Evolutionary conservation across 2,329 filamentous ascomycete genomes (phyloP).

Genomic region (Neocucurbitaria cava): DNA sequence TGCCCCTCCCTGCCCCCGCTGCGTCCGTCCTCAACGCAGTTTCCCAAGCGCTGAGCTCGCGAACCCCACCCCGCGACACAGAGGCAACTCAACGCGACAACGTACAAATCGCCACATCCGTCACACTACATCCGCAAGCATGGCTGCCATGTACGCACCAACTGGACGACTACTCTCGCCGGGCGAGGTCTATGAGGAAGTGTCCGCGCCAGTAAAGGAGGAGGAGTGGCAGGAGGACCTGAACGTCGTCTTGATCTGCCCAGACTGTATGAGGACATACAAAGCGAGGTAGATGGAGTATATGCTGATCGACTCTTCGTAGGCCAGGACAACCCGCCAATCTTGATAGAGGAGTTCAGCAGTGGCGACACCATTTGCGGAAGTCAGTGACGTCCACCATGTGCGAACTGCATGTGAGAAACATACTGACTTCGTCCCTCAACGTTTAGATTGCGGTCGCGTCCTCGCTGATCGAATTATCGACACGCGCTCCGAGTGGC

Average conservation of each 20-base stretch:
- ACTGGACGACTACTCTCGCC: conserved; percentile 51
- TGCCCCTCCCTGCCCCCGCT: conserved; percentile 20
- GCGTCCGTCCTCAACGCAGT: conserved; percentile 18
- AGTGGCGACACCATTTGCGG: conserved; percentile 92
- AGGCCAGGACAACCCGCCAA: conserved; percentile 89
- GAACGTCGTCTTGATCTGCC: conserved; percentile 83
- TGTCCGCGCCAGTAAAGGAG: conserved; percentile 37
- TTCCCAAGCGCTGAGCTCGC: conserved; percentile 16
- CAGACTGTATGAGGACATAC: too few relatives aligned
- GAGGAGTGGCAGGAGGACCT: conserved; percentile 79
- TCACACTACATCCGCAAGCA: too few relatives aligned
- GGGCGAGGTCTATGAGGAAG: conserved; percentile 52
- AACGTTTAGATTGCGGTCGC: too few relatives aligned
- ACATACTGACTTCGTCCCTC: too few relatives aligned
- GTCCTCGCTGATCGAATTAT: conserved; percentile 91
- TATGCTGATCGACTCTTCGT: too few relatives aligned
- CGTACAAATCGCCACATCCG: too few relatives aligned
- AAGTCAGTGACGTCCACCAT: too few relatives aligned
- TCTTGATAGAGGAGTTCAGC: conserved; percentile 90
- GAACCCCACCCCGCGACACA: conserved; percentile 18
- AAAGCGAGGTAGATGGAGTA: too few relatives aligned
- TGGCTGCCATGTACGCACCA: conserved; percentile 41
- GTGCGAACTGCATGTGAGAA: too few relatives aligned
- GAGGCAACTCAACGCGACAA: too few relatives aligned
- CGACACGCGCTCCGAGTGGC: conserved; percentile 97